Conservation (phyloP, 2,329 filamentous ascomycete genomes). For the Thelonectria rubi region DNA sequence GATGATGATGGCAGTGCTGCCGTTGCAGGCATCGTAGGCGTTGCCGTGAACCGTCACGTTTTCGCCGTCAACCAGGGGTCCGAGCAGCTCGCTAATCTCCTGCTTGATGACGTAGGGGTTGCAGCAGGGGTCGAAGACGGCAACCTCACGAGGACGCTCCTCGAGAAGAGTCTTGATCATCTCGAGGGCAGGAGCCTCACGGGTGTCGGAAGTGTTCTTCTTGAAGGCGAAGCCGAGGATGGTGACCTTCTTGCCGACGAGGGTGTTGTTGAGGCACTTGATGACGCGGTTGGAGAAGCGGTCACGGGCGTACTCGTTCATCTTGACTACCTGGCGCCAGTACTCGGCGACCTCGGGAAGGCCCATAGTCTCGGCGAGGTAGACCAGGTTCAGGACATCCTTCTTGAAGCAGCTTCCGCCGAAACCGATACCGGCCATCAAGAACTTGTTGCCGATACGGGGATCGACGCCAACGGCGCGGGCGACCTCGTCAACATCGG, state of each 20-base stretch:
- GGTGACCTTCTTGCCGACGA: conserved; percentile 75
- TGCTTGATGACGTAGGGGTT: conserved; percentile 59
- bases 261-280: conserved; percentile 72
- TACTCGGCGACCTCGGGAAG: conserved; percentile 78
- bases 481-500: conserved; percentile 78
- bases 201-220: conserved; percentile 79
- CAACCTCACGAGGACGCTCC: conserved; percentile 70
- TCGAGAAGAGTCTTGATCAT: conserved; percentile 72
- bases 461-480: conserved; percentile 73
- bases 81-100: conserved; percentile 59
- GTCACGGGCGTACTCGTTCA: conserved; percentile 79
- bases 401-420: conserved; percentile 86
- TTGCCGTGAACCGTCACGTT: conserved; percentile 59
- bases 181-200: conserved; percentile 74
- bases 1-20: conserved; percentile 61
- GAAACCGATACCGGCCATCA: conserved; percentile 80
- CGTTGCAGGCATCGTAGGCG: conserved; percentile 59
- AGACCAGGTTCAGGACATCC: conserved; percentile 77
- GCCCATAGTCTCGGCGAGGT: conserved; percentile 75
- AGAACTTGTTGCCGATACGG: conserved; percentile 76
- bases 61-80: conserved; percentile 50
- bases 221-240: conserved; percentile 83
- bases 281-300: conserved; percentile 75
- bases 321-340: conserved; percentile 77
- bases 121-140: conserved; percentile 74